These are phyloP conservation scores for Quercus glauca DNA, from an alignment of 306 rosid species.

Conservation along the genomic window DNA sequence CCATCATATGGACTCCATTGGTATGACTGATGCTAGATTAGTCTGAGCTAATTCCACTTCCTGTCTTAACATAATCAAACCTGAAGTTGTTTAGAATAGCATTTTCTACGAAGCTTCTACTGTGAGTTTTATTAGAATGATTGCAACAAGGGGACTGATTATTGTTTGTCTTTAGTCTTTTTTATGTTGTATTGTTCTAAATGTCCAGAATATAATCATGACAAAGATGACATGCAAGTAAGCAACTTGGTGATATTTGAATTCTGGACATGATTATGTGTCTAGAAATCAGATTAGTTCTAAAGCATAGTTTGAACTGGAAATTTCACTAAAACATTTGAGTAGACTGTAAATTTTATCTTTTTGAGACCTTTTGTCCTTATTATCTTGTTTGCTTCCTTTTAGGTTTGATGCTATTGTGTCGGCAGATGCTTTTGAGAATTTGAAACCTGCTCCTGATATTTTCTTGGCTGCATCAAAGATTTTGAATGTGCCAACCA, in stretches of 20 bases:
- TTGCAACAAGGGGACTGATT: too few relatives aligned
- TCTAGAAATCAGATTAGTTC: background rate
- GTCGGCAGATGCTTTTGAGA: conserved; percentile 98
- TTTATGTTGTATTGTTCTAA: too few relatives aligned
- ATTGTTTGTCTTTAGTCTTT: too few relatives aligned
- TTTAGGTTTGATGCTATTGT: conserved; percentile 92
- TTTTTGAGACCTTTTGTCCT: conserved; percentile 1
- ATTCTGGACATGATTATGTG: background rate
- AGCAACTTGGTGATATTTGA: background rate
- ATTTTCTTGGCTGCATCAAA: conserved; percentile 88
- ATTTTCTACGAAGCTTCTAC: too few relatives aligned
- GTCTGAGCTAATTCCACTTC: too few relatives aligned
- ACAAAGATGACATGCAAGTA: background rate
- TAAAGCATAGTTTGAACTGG: background rate
- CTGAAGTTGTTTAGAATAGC: too few relatives aligned
- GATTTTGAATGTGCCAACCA: conserved; percentile 63
- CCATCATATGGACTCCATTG: too few relatives aligned
- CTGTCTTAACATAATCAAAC: too few relatives aligned
- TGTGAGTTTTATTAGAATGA: too few relatives aligned
- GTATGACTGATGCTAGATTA: too few relatives aligned
- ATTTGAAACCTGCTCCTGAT: conserved; percentile 96
- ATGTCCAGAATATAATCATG: background rate
- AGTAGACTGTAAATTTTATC: background rate
- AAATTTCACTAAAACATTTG: background rate
- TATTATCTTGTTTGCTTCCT: conserved; percentile 24